These are phyloP conservation scores for Cryptococcus wingfieldii DNA, from an alignment of 1,284 basidiomycete genomes.

Conservation along the genomic window DNA sequence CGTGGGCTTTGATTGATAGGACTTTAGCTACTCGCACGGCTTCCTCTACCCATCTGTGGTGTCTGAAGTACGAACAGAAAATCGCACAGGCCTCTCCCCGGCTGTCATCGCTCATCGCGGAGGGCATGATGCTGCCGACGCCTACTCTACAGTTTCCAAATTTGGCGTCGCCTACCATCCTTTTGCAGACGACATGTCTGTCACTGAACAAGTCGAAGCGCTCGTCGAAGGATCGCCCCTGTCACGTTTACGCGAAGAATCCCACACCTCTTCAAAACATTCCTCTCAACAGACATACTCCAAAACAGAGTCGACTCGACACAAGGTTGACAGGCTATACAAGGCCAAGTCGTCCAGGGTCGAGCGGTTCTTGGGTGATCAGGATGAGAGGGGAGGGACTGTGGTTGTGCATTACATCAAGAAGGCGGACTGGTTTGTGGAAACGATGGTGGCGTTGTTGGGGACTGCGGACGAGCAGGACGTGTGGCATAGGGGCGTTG, in stretches of 20 bases:
- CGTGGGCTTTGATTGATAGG: not conserved
- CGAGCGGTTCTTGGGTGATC: slow-evolving; percentile 59
- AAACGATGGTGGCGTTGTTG: slow-evolving; percentile 82
- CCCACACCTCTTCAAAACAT: not conserved
- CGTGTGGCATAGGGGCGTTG: slow-evolving; percentile 20
- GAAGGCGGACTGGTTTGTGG: slow-evolving; percentile 92
- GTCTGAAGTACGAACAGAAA: slow-evolving; percentile 57
- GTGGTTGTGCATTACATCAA: slow-evolving; percentile 96
- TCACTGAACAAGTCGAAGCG: slow-evolving; percentile 75
- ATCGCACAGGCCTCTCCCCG: slow-evolving; percentile 25
- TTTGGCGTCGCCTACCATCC: slow-evolving; percentile 77
- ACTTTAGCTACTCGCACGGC: slow-evolving; percentile 78
- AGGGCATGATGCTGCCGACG: slow-evolving; percentile 43
- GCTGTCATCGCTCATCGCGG: slow-evolving; percentile 19
- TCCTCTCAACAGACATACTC: slow-evolving; percentile 4
- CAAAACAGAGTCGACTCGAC: slow-evolving; percentile 9
- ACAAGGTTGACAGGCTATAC: slow-evolving; percentile 54
- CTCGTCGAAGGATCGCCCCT: slow-evolving; percentile 73
- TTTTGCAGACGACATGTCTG: slow-evolving; percentile 62
- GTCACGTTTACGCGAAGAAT: slow-evolving; percentile 16
- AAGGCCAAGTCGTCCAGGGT: slow-evolving; percentile 40
- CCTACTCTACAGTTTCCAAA: slow-evolving; percentile 78
- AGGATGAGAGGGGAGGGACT: slow-evolving; percentile 70
- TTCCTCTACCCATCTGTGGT: slow-evolving; percentile 94
- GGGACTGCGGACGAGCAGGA: slow-evolving; percentile 60